These are phyloP conservation scores for Russula sp. DNA, from an alignment of 768 basidiomycete genomes.

Conservation along the genomic window DNA sequence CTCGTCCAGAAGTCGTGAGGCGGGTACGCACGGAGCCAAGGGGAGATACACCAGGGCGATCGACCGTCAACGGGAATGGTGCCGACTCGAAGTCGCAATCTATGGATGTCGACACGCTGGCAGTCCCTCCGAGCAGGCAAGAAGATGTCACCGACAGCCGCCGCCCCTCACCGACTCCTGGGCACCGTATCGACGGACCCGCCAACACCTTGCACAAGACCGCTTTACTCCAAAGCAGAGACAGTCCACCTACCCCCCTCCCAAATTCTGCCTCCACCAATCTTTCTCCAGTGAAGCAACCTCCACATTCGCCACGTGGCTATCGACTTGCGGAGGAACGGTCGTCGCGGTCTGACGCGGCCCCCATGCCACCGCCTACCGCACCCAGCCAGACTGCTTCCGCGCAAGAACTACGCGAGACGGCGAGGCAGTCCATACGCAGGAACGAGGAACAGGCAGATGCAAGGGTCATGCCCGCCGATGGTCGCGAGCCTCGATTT, in stretches of 20 bases:
- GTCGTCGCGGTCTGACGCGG: conserved; percentile 32
- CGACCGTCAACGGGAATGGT: conserved; percentile 29
- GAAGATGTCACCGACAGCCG: conserved; percentile 2
- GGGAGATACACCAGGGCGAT: conserved; percentile 33
- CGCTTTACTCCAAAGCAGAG: conserved; percentile 14
- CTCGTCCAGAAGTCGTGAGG: conserved; percentile 75
- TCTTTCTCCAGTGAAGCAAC: conserved; percentile 30
- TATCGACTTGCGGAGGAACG: conserved; percentile 40
- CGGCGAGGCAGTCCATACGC: conserved; percentile 56
- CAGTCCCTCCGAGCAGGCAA: background rate
- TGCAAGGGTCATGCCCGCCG: conserved; percentile 22
- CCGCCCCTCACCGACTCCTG: conserved; percentile 1
- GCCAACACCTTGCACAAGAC: conserved; percentile 8
- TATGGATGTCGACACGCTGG: conserved; percentile 20
- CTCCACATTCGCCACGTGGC: conserved; percentile 36
- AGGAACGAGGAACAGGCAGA: conserved; percentile 36
- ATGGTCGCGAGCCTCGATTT: conserved; percentile 36
- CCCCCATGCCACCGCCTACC: conserved; percentile 73
- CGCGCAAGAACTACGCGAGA: conserved; percentile 75
- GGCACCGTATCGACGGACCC: conserved; percentile 9
- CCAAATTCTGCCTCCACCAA: conserved; percentile 21
- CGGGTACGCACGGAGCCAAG: conserved; percentile 40
- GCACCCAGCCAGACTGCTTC: conserved; percentile 73
- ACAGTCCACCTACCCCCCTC: conserved; percentile 23
- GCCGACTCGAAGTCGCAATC: conserved; percentile 10